phyloP scores from a whole-genome alignment of 192 early-diverging fungal genomes.

The Coemansia sp. region DNA sequence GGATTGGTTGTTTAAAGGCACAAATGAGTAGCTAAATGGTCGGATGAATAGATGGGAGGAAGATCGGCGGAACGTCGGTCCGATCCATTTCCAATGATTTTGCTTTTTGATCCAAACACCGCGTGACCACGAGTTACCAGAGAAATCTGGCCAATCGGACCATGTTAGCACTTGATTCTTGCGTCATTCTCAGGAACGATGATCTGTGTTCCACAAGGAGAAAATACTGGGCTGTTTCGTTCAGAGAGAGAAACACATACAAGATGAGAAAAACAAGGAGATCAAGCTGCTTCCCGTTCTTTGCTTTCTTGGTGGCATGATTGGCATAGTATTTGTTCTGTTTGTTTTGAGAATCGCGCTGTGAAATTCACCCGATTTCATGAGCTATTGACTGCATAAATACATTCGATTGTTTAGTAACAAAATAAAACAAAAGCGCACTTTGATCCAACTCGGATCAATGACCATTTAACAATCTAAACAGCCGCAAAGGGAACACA shows the following conservation, averaged over 20 bases:
- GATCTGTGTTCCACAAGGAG: not conserved
- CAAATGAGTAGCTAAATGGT: not conserved
- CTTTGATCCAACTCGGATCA: constrained; percentile 1
- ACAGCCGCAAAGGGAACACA: not conserved
- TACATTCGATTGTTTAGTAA: not conserved
- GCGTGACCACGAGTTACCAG: no score
- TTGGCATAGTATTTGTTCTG: not conserved
- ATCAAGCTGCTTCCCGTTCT: not conserved
- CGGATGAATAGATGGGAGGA: not conserved
- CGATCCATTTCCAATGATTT: no score
- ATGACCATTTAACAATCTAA: not conserved
- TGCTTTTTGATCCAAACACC: no score
- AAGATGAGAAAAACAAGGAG: not conserved
- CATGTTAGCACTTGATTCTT: no score
- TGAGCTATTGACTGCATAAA: no score
- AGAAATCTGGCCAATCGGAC: no score
- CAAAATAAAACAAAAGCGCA: not conserved
- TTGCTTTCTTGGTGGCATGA: not conserved
- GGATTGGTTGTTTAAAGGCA: not conserved
- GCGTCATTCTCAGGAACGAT: not conserved
- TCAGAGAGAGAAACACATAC: not conserved
- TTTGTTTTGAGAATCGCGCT: not conserved
- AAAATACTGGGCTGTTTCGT: no score
- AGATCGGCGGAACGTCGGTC: no score
- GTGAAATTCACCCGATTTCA: not conserved